Percentiles rank a stretch among this genome's conserved stretches.
Evolutionary conservation across 2,329 filamentous ascomycete genomes (phyloP).

Genomic region (Pseudogymnoascus sp.): DNA sequence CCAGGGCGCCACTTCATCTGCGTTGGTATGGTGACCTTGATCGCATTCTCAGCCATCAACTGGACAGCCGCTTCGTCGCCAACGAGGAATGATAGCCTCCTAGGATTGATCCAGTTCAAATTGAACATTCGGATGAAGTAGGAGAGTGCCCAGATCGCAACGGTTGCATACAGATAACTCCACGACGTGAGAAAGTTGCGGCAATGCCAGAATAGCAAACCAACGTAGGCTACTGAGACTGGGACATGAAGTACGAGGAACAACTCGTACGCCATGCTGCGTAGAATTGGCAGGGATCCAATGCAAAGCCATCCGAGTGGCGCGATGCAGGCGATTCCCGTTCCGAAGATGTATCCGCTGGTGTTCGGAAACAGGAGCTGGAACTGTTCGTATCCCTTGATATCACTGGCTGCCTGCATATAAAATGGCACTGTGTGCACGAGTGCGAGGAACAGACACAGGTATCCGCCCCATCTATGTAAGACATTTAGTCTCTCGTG

Average conservation of each 20-base stretch:
- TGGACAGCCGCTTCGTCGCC: conserved; percentile 88
- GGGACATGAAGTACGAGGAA: conserved; percentile 80
- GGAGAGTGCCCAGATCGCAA: conserved; percentile 70
- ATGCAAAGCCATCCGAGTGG: conserved; percentile 77
- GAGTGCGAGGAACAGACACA: conserved; percentile 74
- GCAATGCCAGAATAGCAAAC: conserved; percentile 89
- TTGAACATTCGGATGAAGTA: conserved; percentile 71
- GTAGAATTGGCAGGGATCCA: conserved; percentile 72
- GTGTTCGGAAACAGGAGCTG: conserved; percentile 57
- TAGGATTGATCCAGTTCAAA: conserved; percentile 81
- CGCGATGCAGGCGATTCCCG: conserved; percentile 71
- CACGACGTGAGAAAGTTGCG: conserved; percentile 87
- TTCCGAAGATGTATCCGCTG: conserved; percentile 71
- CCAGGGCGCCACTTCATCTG: conserved; percentile 89
- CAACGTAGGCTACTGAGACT: conserved; percentile 71
- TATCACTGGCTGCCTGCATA: conserved; percentile 76
- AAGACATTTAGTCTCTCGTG: conserved; percentile 88
- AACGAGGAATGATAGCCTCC: conserved; percentile 71
- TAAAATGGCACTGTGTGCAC: conserved; percentile 88
- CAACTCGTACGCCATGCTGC: conserved; percentile 72
- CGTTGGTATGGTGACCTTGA: conserved; percentile 91
- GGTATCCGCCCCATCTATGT: conserved; percentile 84
- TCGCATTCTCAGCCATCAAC: conserved; percentile 83
- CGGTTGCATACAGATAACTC: conserved; percentile 76
- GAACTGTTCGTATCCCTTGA: conserved; percentile 64